Evolutionary conservation across 2,329 filamentous ascomycete species (phyloP).

Genomic region (Aspergillus pseudoviridinutans): DNA sequence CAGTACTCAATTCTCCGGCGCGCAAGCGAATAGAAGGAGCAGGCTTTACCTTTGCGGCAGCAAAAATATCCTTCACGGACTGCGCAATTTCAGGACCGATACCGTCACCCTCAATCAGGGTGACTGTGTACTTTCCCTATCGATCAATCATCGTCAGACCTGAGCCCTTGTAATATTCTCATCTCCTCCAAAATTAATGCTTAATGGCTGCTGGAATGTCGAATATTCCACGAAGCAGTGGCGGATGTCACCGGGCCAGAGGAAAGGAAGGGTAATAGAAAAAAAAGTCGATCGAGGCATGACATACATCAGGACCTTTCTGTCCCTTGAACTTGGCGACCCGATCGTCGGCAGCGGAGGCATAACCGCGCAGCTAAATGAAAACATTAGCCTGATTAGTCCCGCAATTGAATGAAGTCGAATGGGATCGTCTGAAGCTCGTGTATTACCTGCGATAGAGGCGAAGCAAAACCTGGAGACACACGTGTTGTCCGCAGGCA

Average conservation of each 20-base stretch:
- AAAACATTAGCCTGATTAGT: conserved; percentile 17
- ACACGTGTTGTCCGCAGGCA: conserved; percentile 64
- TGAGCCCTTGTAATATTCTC: conserved; percentile 7
- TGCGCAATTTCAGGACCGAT: conserved; percentile 97
- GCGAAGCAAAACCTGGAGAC: conserved; percentile 45
- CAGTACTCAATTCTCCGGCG: conserved; percentile 20
- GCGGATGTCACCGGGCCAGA: conserved; percentile 25
- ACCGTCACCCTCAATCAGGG: conserved; percentile 97
- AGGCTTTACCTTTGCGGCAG: conserved; percentile 73
- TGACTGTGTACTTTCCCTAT: conserved; percentile 92
- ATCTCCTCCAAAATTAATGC: neutral
- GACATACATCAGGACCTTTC: conserved; percentile 80
- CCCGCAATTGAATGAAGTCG: conserved; percentile 5
- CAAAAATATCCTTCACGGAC: conserved; percentile 98
- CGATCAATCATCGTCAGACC: conserved; percentile 13
- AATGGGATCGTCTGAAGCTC: conserved; percentile 7
- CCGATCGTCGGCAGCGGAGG: conserved; percentile 53
- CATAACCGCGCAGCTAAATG: conserved; percentile 58
- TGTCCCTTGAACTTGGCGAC: conserved; percentile 92
- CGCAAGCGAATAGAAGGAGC: conserved; percentile 1
- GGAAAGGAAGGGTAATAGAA: conserved; percentile 17
- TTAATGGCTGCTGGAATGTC: neutral
- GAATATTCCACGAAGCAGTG: neutral
- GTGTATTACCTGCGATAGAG: conserved; percentile 55
- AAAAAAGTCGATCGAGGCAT: conserved; percentile 18